Evolutionary conservation across 2,329 filamentous ascomycete species (phyloP).

Genomic region (Metarhizium robertsii): DNA sequence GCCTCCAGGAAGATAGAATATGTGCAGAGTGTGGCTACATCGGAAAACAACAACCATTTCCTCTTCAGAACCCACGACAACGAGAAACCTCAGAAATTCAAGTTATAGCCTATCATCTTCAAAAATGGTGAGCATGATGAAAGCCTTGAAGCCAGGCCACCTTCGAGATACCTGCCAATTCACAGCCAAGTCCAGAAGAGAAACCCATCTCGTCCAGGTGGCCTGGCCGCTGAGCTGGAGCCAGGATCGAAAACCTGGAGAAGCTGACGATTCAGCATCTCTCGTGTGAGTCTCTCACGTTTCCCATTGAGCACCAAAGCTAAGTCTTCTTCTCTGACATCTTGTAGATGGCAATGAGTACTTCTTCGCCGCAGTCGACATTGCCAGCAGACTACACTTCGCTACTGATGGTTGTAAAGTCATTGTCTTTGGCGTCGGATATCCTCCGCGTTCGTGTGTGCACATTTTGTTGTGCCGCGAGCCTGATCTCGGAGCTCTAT

Average conservation of each 20-base stretch:
- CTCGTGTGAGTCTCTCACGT: too few species aligned
- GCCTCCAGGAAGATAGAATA: too few species aligned
- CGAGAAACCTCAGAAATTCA: too few species aligned
- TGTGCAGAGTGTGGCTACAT: too few species aligned
- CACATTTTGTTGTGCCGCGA: constrained; percentile 18
- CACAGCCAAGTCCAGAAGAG: constrained; percentile 13
- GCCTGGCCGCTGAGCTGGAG: constrained; percentile 21
- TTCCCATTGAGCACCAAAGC: too few species aligned
- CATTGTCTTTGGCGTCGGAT: constrained; percentile 23
- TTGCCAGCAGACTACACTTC: constrained; percentile 16
- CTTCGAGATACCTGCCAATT: constrained; percentile 19
- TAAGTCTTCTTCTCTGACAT: constrained; percentile 14
- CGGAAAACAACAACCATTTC: not conserved
- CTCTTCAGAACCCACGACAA: too few species aligned
- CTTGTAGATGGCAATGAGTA: constrained; percentile 25
- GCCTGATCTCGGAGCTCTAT: constrained; percentile 21
- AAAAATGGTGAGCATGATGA: not conserved
- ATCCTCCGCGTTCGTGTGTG: constrained; percentile 17
- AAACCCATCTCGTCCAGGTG: constrained; percentile 21
- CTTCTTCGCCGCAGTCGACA: constrained; percentile 23
- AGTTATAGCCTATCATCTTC: not conserved
- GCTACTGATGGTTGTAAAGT: constrained; percentile 14
- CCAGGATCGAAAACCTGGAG: constrained; percentile 13
- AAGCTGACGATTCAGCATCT: not conserved
- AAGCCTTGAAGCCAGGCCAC: constrained; percentile 10